Base-by-base conservation (phyloP, 129 eudicot species). In the Flaveria trinervia region DNA sequence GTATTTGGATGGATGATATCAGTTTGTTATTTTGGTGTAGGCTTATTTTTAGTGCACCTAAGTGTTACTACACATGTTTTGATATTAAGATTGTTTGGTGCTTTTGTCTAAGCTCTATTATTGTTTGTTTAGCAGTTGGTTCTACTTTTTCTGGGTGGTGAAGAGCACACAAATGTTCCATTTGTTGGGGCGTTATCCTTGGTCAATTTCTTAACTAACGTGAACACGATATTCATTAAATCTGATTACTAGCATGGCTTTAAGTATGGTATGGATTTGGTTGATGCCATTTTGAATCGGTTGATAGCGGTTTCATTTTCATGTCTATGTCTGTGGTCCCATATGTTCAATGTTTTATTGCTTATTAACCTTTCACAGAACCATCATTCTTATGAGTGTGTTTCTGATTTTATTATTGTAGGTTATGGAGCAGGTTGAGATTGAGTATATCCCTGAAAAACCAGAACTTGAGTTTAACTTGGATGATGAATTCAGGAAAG, bases 361-460 rank as follows among this genome's bases (percentile, higher is more conserved):
- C 68, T 54, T 54, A 20, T 60, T 72, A 39, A 20, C 41, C 66
- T 72, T 72, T 36, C 76, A 52, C 33, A 39, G 30, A n/a, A 72
- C 67, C 62, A 5, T 55, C 50, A 13, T 55, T 55, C 1, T 52
- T 18, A 13, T 17, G 1, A 54, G 50, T n/a, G 17, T 33, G 65
- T 36, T n/a, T 56, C 11, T 9, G 13, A 3, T 72, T 45, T 57
- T 56, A 18, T 57, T 7, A 73, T 11, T 41, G 68, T 15, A 50
- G 96, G 87, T 73, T 57, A 52, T 84, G 75, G 96, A 86, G 79
- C 88, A 79, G 56, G 96, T 92, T 77, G 96, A 86, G 72, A 81
- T 95, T 43, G 97, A 88, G 84, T 95, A 91, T 81, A 77, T 92
- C 12, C 96, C 97, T 4, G 99, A 89, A 49, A 85, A 89, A 83